Conservation (phyloP, 169 alveolate species). For the Babesia gibsoni region DNA sequence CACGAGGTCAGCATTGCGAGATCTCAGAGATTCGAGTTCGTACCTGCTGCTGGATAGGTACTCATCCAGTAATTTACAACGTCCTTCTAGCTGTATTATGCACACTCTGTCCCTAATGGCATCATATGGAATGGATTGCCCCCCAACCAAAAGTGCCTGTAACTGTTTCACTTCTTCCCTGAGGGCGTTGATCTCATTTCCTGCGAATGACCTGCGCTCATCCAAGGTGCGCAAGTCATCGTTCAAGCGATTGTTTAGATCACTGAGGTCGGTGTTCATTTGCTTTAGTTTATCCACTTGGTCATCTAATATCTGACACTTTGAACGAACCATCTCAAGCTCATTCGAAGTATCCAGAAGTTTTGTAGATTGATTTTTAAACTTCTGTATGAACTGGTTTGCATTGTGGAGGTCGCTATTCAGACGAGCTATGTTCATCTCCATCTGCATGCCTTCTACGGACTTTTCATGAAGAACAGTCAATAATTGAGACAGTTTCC, state of each 20-base stretch:
- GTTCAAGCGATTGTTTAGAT: conserved; percentile 34
- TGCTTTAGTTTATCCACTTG: conserved; percentile 47
- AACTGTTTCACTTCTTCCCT: conserved; percentile 48
- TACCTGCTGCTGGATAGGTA: conserved; percentile 3
- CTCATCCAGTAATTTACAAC: conserved; percentile 42
- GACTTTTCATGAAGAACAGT: conserved; percentile 5
- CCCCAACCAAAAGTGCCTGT: conserved; percentile 30
- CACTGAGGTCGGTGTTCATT: conserved; percentile 44
- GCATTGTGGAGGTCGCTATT: conserved; percentile 40
- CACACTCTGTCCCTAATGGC: conserved; percentile 47
- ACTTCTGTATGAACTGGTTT: conserved; percentile 43
- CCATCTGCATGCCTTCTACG: conserved; percentile 33
- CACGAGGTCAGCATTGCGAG: conserved; percentile 32
- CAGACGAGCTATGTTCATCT: conserved; percentile 14
- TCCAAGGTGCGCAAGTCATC: conserved; percentile 33
- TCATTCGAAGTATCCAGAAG: conserved; percentile 30
- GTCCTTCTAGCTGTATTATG: conserved; percentile 42
- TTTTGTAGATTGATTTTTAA: conserved; percentile 15
- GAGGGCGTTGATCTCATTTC: conserved; percentile 29
- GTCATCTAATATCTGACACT: conserved; percentile 22
- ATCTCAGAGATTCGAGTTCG: conserved; percentile 42
- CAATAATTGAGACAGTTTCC: conserved; percentile 8
- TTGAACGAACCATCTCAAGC: conserved; percentile 27
- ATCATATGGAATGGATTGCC: background rate
- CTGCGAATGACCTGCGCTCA: conserved; percentile 17